Base-by-base conservation (phyloP, 306 rosid genomes). In the Cicer cuneatum region DNA sequence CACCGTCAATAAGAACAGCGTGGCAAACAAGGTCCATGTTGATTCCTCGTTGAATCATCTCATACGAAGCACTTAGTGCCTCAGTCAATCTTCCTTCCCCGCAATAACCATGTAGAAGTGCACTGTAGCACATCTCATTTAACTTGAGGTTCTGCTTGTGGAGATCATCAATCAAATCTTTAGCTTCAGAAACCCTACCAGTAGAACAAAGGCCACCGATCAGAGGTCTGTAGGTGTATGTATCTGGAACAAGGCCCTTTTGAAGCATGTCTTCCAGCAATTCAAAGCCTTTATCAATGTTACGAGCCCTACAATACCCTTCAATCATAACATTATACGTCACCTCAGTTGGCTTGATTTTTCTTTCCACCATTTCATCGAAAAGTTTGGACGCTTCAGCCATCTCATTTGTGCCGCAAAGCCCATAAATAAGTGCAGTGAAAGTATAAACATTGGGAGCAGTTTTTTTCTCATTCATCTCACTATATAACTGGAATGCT, bases 311-410 rank as follows among this genome's bases (percentile, higher is more conserved):
- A 78, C 96, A 90, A 76, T 89, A 71, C 14, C 97, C 97, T 52
- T 94, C 92, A 54, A 94, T 91, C 92, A 94, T 77, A 59, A 94
- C 88, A 82, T 94, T 94, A 77, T 94, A 94, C 51, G 97, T 91
- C 78, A 94, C 93, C 86, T 93, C 93, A 48, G 88, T 93, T 63
- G 97, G 97, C 82, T 84, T 21, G 60, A 91, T 82, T 67, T 85
- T 90, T 65, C 78, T 76, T 75, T 76, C 83, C 64, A 77, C 68
- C 93, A 93, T 84, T 79, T 93, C 96, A 63, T 65, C 81, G 47
- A 91, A 88, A 78, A 91, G 67, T 42, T 84, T 79, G 74, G 80
- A 77, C 16, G 98, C 98, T 78, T 90, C 91, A 18, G 67, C 63
- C 90, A 93, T 87, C 80, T 73, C 81, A 68, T 81, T 81, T 15